These are phyloP conservation scores for Microcera coccophila DNA, from an alignment of 2,329 filamentous ascomycete species.

Conservation along the genomic window DNA sequence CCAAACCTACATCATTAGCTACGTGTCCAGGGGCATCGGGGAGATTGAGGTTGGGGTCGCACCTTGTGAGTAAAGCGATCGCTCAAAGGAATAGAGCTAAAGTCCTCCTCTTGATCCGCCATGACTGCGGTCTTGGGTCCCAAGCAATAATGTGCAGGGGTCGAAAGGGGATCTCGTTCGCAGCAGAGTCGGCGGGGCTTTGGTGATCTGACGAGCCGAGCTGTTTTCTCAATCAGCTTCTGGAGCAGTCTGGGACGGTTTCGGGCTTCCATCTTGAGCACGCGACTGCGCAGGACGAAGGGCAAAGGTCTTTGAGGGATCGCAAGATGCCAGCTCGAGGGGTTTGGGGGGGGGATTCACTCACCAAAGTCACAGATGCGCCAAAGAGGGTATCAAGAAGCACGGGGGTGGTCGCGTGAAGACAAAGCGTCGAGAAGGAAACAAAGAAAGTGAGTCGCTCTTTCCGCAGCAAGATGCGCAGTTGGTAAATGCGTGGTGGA, in stretches of 20 bases:
- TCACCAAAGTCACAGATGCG: slow-evolving; percentile 15
- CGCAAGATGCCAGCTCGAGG: slow-evolving; percentile 1
- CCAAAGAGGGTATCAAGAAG: slow-evolving; percentile 15
- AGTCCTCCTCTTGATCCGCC: slow-evolving; percentile 82
- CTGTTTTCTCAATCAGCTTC: slow-evolving; percentile 32
- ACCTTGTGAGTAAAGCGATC: slow-evolving; percentile 85
- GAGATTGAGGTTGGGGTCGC: slow-evolving; percentile 12
- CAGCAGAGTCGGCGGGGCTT: slow-evolving; percentile 13
- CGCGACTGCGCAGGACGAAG: not conserved
- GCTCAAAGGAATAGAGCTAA: slow-evolving; percentile 69
- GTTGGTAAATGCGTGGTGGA: slow-evolving; percentile 14
- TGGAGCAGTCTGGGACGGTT: slow-evolving; percentile 23
- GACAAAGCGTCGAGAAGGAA: slow-evolving; percentile 15
- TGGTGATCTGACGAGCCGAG: slow-evolving; percentile 18
- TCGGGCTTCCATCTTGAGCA: slow-evolving; percentile 22
- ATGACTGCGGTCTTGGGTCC: slow-evolving; percentile 43
- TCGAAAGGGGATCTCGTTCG: slow-evolving; percentile 23
- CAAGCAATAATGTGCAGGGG: slow-evolving; percentile 14
- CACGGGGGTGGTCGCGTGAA: slow-evolving; percentile 18
- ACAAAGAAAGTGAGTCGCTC: slow-evolving; percentile 24
- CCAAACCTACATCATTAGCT: slow-evolving; percentile 62
- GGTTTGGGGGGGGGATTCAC: slow-evolving; percentile 7
- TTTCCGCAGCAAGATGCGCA: slow-evolving; percentile 18
- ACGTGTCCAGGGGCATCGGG: not conserved
- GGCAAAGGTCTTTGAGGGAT: slow-evolving; percentile 3